Base-by-base conservation (phyloP, 2,329 filamentous ascomycete genomes). In the Cytospora chrysosperma region DNA sequence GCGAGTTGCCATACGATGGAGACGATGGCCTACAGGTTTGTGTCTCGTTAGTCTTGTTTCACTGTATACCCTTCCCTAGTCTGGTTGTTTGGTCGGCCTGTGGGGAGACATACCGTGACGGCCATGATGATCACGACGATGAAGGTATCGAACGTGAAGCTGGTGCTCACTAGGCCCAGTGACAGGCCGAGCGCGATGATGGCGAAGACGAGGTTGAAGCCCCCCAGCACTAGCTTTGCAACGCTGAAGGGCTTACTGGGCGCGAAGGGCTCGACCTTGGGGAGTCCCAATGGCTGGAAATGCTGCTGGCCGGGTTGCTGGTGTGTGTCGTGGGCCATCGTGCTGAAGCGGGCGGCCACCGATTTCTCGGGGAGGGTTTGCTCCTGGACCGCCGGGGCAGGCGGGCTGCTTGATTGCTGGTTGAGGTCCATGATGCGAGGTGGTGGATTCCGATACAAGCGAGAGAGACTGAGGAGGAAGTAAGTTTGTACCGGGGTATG, bases 1-100 rank as follows among this genome's bases (percentile, higher is more conserved):
- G 74, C 68, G 0, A 71, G 40, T 37, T 75, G 75, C 75, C 79
- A 79, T 49, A 78, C 2, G 8, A 78, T 49, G 12, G 75, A 72
- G 1, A 74, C 32, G 26, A 70, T 68, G 24, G 75, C 74, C 79
- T 81, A 54, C 15, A 6, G 10, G 50, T 17, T 13, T 40, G 9
- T 24, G n/a, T 56, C 37, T 19, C 21, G 15, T 24, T 17, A 21
- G 57, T 28, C 19, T 9, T 24, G 34, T 17, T 9, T 21, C 3
- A n/a, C n/a, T n/a, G n/a, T n/a, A n/a, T n/a, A n/a, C n/a, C n/a
- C n/a, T n/a, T n/a, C n/a, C n/a, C n/a, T n/a, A n/a, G n/a, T n/a
- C n/a, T n/a, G n/a, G n/a, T n/a, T n/a, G n/a, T n/a, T n/a, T n/a
- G n/a, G n/a, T n/a, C n/a, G n/a, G n/a, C n/a, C n/a, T n/a, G 40